Percentiles rank a stretch among this genome's conserved stretches.
phyloP scores from a whole-genome alignment of 768 basidiomycete species.

The Amanita pallidorosea region DNA sequence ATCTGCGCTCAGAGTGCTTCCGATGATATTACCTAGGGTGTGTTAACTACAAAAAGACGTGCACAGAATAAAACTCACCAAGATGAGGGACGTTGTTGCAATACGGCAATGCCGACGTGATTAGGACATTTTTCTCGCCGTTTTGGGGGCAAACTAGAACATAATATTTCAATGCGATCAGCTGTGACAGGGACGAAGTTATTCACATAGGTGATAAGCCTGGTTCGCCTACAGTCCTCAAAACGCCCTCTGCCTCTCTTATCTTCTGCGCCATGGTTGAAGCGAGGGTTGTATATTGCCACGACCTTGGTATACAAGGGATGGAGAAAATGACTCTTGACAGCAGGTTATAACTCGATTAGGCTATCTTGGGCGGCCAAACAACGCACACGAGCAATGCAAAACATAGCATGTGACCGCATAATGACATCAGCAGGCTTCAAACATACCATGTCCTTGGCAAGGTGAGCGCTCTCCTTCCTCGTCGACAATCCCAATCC shows the following conservation, averaged over 20 bases:
- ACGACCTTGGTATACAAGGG: background rate
- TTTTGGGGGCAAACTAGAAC: slow-evolving; percentile 55
- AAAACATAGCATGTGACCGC: too few relatives aligned
- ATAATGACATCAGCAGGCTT: slow-evolving; percentile 3
- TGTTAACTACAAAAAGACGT: slow-evolving; percentile 1
- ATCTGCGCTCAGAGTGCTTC: slow-evolving; percentile 94
- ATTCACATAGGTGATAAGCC: slow-evolving; percentile 17
- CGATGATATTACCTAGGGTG: slow-evolving; percentile 72
- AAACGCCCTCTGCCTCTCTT: slow-evolving; percentile 35
- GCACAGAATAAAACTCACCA: slow-evolving; percentile 33
- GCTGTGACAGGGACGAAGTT: background rate
- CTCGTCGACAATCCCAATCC: background rate
- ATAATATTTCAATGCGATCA: slow-evolving; percentile 1
- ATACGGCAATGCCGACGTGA: slow-evolving; percentile 93
- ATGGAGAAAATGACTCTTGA: background rate
- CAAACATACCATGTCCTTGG: background rate
- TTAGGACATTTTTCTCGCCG: slow-evolving; percentile 80
- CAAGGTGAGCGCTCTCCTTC: background rate
- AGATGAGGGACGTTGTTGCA: slow-evolving; percentile 97
- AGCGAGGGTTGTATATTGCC: background rate
- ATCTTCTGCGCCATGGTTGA: slow-evolving; percentile 41
- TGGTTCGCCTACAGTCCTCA: slow-evolving; percentile 41
- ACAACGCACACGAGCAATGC: background rate
- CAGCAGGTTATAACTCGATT: background rate
- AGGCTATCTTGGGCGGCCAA: background rate